Conservation (phyloP, 768 basidiomycete species). For the Mrakia blollopis region DNA sequence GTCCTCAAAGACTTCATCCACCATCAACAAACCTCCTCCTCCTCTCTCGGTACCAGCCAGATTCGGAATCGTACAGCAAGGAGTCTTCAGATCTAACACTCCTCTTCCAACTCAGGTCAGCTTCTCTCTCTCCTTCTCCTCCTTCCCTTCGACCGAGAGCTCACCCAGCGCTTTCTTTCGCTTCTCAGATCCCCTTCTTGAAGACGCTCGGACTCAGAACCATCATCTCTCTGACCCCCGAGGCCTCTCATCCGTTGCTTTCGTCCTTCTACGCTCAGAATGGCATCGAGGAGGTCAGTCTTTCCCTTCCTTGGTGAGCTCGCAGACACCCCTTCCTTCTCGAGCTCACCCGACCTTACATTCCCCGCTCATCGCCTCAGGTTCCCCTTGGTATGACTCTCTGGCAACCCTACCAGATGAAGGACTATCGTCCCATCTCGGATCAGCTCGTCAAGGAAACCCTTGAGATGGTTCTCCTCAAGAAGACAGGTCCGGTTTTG, state of each 20-base stretch:
- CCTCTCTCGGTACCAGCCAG: constrained; percentile 37
- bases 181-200: constrained; percentile 39
- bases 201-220: constrained; percentile 38
- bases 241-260: constrained; percentile 41
- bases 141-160: background rate
- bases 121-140: background rate
- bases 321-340: background rate
- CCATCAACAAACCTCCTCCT: background rate
- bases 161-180: background rate
- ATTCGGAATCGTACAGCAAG: constrained; percentile 42
- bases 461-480: constrained; percentile 39
- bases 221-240: constrained; percentile 41
- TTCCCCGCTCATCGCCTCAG: constrained; percentile 20
- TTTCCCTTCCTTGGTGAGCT: background rate
- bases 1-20: constrained; percentile 5
- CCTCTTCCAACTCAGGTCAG: constrained; percentile 40
- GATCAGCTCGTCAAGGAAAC: constrained; percentile 41
- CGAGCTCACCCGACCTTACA: background rate
- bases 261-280: constrained; percentile 34
- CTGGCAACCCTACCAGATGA: constrained; percentile 35
- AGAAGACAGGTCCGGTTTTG: constrained; percentile 36
- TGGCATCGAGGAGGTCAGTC: constrained; percentile 41
- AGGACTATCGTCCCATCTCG: constrained; percentile 42
- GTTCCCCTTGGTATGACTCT: constrained; percentile 39
- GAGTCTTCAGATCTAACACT: constrained; percentile 39